A percentile compares a stretch with the other conserved stretches of the same genome.
These are phyloP conservation scores for Heterobasidion irregulare DNA, from an alignment of 1,284 basidiomycete species.

Conservation along the genomic window DNA sequence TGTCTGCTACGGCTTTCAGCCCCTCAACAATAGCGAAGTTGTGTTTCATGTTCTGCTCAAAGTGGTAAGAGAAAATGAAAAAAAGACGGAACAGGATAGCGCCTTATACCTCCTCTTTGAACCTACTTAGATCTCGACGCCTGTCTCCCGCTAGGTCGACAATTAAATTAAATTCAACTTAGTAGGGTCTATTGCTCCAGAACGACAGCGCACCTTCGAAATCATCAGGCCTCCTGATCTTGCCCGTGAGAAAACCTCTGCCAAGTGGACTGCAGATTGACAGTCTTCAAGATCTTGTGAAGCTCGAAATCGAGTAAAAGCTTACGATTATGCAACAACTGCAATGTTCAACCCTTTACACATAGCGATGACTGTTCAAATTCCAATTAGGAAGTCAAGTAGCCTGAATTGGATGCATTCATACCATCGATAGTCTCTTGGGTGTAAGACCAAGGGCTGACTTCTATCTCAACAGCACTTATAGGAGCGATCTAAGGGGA, in stretches of 20 bases:
- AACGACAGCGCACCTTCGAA: conserved; percentile 17
- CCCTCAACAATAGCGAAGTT: conserved; percentile 46
- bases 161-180: conserved; percentile 3
- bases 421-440: conserved; percentile 28
- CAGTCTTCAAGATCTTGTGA: not conserved
- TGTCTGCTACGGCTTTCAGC: conserved; percentile 33
- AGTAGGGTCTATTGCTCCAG: conserved; percentile 10
- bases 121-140: conserved; percentile 23
- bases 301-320: not conserved
- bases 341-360: conserved; percentile 38
- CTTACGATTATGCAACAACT: conserved; percentile 45
- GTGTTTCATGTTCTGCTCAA: conserved; percentile 31
- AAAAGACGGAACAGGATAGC: not conserved
- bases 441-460: conserved; percentile 38
- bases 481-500: conserved; percentile 31
- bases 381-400: conserved; percentile 15
- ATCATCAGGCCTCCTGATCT: conserved; percentile 30
- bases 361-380: conserved; percentile 25
- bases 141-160: not conserved
- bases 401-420: not conserved
- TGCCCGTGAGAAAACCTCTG: conserved; percentile 45
- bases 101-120: conserved; percentile 22
- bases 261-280: conserved; percentile 38
- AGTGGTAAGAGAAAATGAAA: not conserved
- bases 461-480: conserved; percentile 42